Evolutionary conservation across 805 yeast genomes (phyloP).

Genomic region (Pichia rugopelliculosa): DNA sequence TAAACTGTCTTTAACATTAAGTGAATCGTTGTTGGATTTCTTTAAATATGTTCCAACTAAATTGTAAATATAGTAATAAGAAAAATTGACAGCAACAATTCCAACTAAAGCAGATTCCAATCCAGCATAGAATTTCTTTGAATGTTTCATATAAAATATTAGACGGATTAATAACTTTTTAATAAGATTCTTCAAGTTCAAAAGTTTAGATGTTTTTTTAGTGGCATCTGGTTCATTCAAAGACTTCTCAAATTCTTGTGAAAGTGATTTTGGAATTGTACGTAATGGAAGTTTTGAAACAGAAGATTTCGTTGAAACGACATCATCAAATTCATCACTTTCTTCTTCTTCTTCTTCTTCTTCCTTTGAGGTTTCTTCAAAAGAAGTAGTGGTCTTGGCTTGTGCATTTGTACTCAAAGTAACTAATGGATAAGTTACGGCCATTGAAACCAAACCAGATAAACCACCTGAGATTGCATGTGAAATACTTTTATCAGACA

Average conservation of each 20-base stretch:
- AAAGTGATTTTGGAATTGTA: slow-evolving; percentile 1
- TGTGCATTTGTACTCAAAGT: slow-evolving; percentile 86
- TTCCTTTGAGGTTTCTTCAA: background rate
- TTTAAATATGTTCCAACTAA: slow-evolving; percentile 32
- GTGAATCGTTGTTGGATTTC: slow-evolving; percentile 18
- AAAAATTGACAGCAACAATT: slow-evolving; percentile 76
- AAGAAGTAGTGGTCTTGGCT: slow-evolving; percentile 33
- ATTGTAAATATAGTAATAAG: slow-evolving; percentile 88
- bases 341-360: slow-evolving; percentile 16
- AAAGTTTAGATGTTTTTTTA: background rate
- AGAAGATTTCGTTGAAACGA: background rate
- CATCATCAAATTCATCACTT: slow-evolving; percentile 5
- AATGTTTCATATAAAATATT: slow-evolving; percentile 43
- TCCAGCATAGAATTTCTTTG: slow-evolving; percentile 72
- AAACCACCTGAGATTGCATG: slow-evolving; percentile 95
- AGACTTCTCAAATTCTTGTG: background rate
- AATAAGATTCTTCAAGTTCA: background rate
- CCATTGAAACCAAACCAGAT: slow-evolving; percentile 84
- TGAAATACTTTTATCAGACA: slow-evolving; percentile 39
- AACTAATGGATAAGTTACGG: slow-evolving; percentile 83
- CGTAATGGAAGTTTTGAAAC: slow-evolving; percentile 9
- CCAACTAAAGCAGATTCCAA: slow-evolving; percentile 84
- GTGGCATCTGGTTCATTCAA: background rate
- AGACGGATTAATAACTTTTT: slow-evolving; percentile 38
- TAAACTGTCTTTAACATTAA: slow-evolving; percentile 61